A percentile compares a stretch with the other conserved stretches of the same genome.
phyloP scores from a whole-genome alignment of 345 rosid genomes.

The Lumnitzera littorea region DNA sequence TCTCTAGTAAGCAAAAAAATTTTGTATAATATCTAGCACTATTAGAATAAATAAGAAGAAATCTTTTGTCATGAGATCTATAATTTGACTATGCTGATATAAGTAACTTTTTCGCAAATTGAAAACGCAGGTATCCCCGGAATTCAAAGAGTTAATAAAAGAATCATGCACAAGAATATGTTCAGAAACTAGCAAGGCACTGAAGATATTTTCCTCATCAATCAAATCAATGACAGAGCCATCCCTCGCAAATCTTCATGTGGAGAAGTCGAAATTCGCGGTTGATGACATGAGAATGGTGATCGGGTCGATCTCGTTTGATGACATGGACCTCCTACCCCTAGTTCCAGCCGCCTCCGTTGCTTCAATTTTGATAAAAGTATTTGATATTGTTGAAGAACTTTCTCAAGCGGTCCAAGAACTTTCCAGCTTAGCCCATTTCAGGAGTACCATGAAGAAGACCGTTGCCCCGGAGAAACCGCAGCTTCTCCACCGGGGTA shows the following conservation, averaged over 20 bases:
- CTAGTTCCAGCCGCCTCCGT: slow-evolving; percentile 49
- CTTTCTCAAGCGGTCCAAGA: slow-evolving; percentile 45
- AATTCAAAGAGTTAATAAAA: slow-evolving; percentile 31
- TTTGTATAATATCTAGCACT: too few species aligned
- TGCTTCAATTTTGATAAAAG: slow-evolving; percentile 47
- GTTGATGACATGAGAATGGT: slow-evolving; percentile 29
- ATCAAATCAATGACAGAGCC: slow-evolving; percentile 46
- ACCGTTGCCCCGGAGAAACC: slow-evolving; percentile 33
- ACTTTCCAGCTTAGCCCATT: slow-evolving; percentile 45
- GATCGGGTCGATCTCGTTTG: slow-evolving; percentile 23
- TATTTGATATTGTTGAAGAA: slow-evolving; percentile 37
- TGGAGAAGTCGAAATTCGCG: slow-evolving; percentile 47
- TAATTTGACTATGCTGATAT: background rate
- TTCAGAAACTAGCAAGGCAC: slow-evolving; percentile 43
- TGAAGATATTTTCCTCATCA: slow-evolving; percentile 47
- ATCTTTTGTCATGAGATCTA: background rate
- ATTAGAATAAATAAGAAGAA: background rate
- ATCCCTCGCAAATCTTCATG: slow-evolving; percentile 24
- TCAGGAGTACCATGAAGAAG: slow-evolving; percentile 29
- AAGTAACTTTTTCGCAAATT: background rate
- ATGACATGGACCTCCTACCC: slow-evolving; percentile 30
- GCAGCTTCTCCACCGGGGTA: slow-evolving; percentile 50
- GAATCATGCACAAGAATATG: slow-evolving; percentile 38
- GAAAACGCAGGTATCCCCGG: slow-evolving; percentile 41
- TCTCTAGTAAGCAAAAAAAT: too few species aligned